Evolutionary conservation across 2,329 filamentous ascomycete species (phyloP), one percentile per base, ranked within the genome.

Genomic region (Trichoderma breve): DNA sequence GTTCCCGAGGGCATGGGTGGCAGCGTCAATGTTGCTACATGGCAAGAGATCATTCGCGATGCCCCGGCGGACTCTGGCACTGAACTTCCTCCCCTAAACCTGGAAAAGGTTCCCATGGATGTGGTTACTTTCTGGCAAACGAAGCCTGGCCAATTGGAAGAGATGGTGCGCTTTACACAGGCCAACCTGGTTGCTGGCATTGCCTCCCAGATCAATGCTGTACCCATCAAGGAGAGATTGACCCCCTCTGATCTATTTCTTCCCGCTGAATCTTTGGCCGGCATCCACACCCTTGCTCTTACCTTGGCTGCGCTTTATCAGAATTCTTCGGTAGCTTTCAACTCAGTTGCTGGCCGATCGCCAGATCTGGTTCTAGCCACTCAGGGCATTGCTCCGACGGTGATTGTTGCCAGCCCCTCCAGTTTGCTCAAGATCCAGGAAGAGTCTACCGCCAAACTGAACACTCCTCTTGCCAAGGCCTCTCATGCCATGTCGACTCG

Each of bases 1-100:
- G 89, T 95, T 2, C 94, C 95, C 12, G 88, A 92, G 78, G 92
- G 92, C 66, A 91, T 91, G 71, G 91, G 91, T 18, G 89, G 91
- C 71, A 90, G 87, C 73, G 86, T 97, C 73, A 92, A 92, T 71
- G 92, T 98, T 18, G 89, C 91, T n/a, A 96, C 95, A 15, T 99
- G 95, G 95, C 93, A 97, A 78, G 93, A 98, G 73, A 88, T 98
- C 68, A 84, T 98, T 30, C 89, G 92, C 74, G 92, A 96, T 73
- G 86, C 87, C 74, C 88, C 90, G 21, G 82, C 84, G 32, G 84
- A 84, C 69, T 86, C 88, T 47, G 88, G 86, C 55, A 83, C 83
- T 8, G 88, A 93, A 24, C 85, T 97, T 14, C 93, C 93, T 1
- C 82, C 86, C 11, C 82, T 88, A 65, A 88, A 90, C 53, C 86